These are phyloP conservation scores for Vaccinium darrowii DNA, from an alignment of 148 eudicot genomes.

Conservation along the genomic window DNA sequence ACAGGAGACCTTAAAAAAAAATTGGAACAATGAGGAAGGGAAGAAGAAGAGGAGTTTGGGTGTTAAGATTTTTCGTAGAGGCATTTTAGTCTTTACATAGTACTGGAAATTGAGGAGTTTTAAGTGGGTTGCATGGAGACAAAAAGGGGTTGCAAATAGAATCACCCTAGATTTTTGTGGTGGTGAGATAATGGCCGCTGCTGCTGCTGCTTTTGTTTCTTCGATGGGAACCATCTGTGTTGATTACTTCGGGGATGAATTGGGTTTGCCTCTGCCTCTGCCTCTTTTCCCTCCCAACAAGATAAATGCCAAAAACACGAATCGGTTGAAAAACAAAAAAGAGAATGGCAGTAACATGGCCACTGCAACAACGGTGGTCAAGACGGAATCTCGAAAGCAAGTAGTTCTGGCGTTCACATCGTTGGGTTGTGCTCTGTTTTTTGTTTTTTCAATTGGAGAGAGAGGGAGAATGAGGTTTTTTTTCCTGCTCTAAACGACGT, in stretches of 20 bases:
- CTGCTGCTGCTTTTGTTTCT: not conserved
- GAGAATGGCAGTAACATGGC: not conserved
- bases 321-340: not conserved
- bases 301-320: not conserved
- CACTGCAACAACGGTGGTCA: not conserved
- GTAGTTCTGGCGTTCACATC: not conserved
- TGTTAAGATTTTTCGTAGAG: too few species aligned
- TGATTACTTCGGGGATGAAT: slow-evolving; percentile 8
- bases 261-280: not conserved
- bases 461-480: too few species aligned
- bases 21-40: too few species aligned
- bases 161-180: not conserved
- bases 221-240: not conserved
- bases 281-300: not conserved
- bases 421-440: too few species aligned
- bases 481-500: too few species aligned
- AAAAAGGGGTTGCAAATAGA: too few species aligned
- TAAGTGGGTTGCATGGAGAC: too few species aligned
- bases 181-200: not conserved
- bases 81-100: too few species aligned
- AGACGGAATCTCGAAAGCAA: not conserved
- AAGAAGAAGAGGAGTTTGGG: too few species aligned
- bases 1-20: too few species aligned
- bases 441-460: too few species aligned
- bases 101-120: too few species aligned